phyloP scores from a whole-genome alignment of 2,329 filamentous ascomycete genomes.

The Xylariaceae sp. region DNA sequence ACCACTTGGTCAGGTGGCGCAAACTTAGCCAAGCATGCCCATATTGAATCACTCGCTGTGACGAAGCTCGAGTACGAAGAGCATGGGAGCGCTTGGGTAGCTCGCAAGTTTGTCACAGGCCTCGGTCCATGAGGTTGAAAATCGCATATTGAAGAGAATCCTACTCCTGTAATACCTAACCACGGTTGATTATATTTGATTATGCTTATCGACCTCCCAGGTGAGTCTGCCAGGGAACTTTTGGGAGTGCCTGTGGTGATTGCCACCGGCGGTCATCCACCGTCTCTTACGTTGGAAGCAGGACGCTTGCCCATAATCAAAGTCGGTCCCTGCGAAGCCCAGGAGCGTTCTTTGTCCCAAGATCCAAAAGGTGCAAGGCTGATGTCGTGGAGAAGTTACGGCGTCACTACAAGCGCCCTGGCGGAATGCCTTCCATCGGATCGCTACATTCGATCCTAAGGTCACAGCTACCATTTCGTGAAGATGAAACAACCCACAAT shows the following conservation, averaged over 20 bases:
- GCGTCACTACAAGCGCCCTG: no score
- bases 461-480: no score
- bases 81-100: conserved; percentile 70
- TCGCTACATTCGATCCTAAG: no score
- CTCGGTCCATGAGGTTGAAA: conserved; percentile 23
- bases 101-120: conserved; percentile 60
- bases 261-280: no score
- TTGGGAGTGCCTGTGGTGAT: no score
- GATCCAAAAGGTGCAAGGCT: no score
- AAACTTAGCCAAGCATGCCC: conserved; percentile 64
- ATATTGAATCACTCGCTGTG: conserved; percentile 66
- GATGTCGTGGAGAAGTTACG: no score
- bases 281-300: background rate
- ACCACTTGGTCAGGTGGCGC: conserved; percentile 86
- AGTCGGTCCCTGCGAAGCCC: no score
- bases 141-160: background rate
- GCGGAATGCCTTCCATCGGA: no score
- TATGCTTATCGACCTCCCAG: background rate
- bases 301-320: no score
- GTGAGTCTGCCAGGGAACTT: background rate
- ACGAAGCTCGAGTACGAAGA: conserved; percentile 90
- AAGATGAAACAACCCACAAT: no score
- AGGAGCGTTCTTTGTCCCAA: no score
- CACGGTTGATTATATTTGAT: background rate
- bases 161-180: background rate